Evolutionary conservation across 2,329 filamentous ascomycete genomes (phyloP), one percentile per base, ranked within the genome.

Genomic region (Trichophyton equinum): DNA sequence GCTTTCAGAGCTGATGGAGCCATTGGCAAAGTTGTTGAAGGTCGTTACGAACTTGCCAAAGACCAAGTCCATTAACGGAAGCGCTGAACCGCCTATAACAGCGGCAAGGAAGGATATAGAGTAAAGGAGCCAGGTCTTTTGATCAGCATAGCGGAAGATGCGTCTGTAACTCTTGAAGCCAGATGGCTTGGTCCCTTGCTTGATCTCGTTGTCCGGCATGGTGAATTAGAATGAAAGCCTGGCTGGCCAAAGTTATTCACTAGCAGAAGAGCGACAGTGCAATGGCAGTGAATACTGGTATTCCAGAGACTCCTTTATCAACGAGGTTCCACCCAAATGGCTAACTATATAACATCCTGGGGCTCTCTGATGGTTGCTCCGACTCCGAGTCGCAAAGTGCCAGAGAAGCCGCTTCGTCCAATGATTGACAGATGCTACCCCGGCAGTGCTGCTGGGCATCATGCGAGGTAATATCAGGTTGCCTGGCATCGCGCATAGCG

Each of bases 11-110:
- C 71, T 60, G 82, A 77, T 74, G 74, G 66, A 8, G n/a, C 60
- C n/a, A 33, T 6, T 53, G 44, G 40, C 46, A 49, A 36, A 53
- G n/a, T 36, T 47, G 13, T 27, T 42, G 9, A 33, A 55, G 22
- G n/a, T 55, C 30, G 25, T 55, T 25, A 33, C 25, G 5, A 55
- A 30, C 51, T 47, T 47, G 44, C 44, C 44, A 27, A 62, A 57
- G 47, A 72, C 51, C 65, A 90, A 80, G 0, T 89, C 92, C 84
- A 94, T 92, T 27, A 91, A 76, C 4, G 89, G 89, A 63, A 92
- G 73, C 6, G 86, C 85, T 61, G 88, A 87, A 63, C 89, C 89
- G 18, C 83, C 86, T 40, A 79, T 83, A 65, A 91, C 87, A 64
- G 87, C 81, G 61, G 82, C 82, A 20, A 20, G 9, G 20, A 47